A percentile compares a stretch with the other conserved stretches of the same genome.
Evolutionary conservation across 2,329 filamentous ascomycete species (phyloP).

Genomic region (Exophiala phaeomuriformis): DNA sequence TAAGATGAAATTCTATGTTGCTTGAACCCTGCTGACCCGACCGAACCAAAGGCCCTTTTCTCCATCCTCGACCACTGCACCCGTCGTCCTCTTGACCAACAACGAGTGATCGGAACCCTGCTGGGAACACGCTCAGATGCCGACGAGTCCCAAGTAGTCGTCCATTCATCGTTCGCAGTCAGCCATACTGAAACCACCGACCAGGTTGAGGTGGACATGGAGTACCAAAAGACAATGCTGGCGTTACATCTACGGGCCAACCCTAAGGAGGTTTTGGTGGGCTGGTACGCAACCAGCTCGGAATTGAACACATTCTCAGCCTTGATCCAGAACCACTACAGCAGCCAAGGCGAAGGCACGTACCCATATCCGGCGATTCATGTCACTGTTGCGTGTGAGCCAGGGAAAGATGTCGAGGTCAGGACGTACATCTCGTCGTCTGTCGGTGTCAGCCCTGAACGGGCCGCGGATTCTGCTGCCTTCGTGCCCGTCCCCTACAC

Average conservation of each 20-base stretch:
- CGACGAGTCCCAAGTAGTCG: constrained; percentile 92
- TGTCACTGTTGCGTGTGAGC: constrained; percentile 84
- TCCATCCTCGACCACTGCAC: constrained; percentile 79
- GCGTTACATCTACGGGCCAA: constrained; percentile 87
- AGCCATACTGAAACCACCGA: constrained; percentile 97
- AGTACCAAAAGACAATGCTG: constrained; percentile 99
- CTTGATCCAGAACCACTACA: constrained; percentile 99
- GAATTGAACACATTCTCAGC: constrained; percentile 98
- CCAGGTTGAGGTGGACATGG: constrained; percentile 98
- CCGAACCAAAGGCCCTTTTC: constrained; percentile 50
- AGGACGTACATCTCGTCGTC: constrained; percentile 92
- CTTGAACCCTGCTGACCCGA: constrained; percentile 16
- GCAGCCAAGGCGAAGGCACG: constrained; percentile 90
- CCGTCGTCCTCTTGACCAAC: constrained; percentile 83
- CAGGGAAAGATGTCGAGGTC: constrained; percentile 81
- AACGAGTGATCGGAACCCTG: constrained; percentile 92
- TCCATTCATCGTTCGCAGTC: constrained; percentile 93
- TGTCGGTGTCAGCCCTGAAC: constrained; percentile 88
- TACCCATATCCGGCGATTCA: constrained; percentile 97
- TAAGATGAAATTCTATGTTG: neutral
- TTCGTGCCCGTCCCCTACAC: constrained; percentile 97
- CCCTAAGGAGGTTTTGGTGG: constrained; percentile 86
- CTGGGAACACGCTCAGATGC: constrained; percentile 80
- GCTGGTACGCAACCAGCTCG: constrained; percentile 96
- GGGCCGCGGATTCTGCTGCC: constrained; percentile 89